Conservation (phyloP, 495 filamentous ascomycete genomes). For the Trichocladium uniseriatum region DNA sequence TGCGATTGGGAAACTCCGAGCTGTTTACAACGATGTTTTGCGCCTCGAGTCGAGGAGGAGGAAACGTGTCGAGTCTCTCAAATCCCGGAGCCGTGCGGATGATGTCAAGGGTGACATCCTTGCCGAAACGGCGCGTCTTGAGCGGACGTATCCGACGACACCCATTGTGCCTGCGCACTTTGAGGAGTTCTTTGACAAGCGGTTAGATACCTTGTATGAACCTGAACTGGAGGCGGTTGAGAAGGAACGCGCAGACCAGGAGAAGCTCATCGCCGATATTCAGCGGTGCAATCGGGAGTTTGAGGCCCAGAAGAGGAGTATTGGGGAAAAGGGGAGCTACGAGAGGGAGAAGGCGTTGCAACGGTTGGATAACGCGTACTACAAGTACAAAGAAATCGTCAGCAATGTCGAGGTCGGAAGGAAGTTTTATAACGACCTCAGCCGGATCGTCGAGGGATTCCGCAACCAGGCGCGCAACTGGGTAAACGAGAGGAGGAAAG, state of each 20-base stretch:
- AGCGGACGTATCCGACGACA: constrained; percentile 77
- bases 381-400: constrained; percentile 91
- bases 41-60: constrained; percentile 69
- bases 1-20: constrained; percentile 63
- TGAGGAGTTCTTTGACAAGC: constrained; percentile 79
- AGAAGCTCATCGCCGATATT: constrained; percentile 56
- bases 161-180: constrained; percentile 77
- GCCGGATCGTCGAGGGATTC: constrained; percentile 64
- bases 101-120: constrained; percentile 84
- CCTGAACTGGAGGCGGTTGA: constrained; percentile 58
- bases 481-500: constrained; percentile 67
- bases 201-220: constrained; percentile 66
- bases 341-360: constrained; percentile 84
- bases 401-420: constrained; percentile 79
- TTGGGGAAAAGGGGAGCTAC: constrained; percentile 61
- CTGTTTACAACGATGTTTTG: constrained; percentile 70
- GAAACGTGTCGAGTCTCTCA: constrained; percentile 63
- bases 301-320: constrained; percentile 50
- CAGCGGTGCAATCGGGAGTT: constrained; percentile 72
- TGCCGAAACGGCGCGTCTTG: constrained; percentile 70
- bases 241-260: constrained; percentile 68
- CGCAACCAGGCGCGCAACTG: constrained; percentile 71
- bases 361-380: constrained; percentile 80
- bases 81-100: constrained; percentile 71
- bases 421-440: constrained; percentile 96